phyloP scores from a whole-genome alignment of 139 green algal genomes.

The Picochlorum costavermella region DNA sequence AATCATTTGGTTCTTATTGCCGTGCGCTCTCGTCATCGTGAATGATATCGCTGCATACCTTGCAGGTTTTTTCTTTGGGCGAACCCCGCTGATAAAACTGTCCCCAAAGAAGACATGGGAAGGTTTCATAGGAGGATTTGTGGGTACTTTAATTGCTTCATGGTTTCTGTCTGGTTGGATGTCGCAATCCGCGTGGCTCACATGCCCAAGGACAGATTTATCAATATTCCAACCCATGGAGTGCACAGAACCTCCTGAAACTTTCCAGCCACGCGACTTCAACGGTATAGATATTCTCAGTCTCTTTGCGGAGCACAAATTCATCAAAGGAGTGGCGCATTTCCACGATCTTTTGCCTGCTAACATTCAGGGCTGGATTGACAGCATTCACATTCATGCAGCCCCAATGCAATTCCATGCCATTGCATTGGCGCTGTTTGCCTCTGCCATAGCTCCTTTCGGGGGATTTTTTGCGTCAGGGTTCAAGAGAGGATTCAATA shows the following conservation, averaged over 20 bases:
- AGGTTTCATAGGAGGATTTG: slow-evolving; percentile 86
- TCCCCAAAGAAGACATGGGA: slow-evolving; percentile 99
- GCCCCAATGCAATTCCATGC: slow-evolving; percentile 53
- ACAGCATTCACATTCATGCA: slow-evolving; percentile 7
- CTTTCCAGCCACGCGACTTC: slow-evolving; percentile 51
- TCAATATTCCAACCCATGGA: slow-evolving; percentile 51
- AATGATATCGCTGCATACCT: slow-evolving; percentile 98
- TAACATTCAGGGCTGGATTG: neutral
- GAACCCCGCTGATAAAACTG: slow-evolving; percentile 94
- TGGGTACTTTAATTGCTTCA: slow-evolving; percentile 69
- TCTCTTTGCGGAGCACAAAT: slow-evolving; percentile 2
- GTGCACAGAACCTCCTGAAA: slow-evolving; percentile 37
- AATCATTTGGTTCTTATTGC: slow-evolving; percentile 96
- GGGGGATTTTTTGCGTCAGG: slow-evolving; percentile 95
- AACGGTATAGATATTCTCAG: slow-evolving; percentile 26
- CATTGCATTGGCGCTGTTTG: slow-evolving; percentile 77
- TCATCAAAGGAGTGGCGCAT: neutral
- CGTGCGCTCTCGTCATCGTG: slow-evolving; percentile 82
- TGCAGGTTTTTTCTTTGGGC: slow-evolving; percentile 83
- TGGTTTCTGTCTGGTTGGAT: slow-evolving; percentile 63
- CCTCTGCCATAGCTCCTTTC: slow-evolving; percentile 93
- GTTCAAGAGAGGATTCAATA: slow-evolving; percentile 97
- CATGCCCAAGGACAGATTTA: slow-evolving; percentile 69
- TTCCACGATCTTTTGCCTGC: slow-evolving; percentile 11
- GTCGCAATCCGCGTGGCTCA: slow-evolving; percentile 76